phyloP scores from a whole-genome alignment of 2,329 filamentous ascomycete genomes.

The Arthrinium puccinioides region DNA sequence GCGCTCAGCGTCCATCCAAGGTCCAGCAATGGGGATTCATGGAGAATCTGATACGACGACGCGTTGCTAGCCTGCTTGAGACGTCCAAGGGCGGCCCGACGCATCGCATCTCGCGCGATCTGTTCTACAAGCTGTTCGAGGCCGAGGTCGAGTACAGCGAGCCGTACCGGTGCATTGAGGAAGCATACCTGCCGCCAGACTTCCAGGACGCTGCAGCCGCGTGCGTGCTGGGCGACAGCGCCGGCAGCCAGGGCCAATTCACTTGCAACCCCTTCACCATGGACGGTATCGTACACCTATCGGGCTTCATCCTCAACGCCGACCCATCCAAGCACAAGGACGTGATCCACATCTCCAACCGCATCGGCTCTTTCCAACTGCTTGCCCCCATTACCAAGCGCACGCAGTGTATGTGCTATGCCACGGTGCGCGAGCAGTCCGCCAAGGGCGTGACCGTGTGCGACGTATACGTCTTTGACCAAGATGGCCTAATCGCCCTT shows the following conservation, averaged over 20 bases:
- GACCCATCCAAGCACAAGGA: background rate
- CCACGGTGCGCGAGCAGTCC: background rate
- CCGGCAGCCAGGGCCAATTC: background rate
- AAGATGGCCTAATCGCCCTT: background rate
- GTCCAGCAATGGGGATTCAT: conserved; percentile 1
- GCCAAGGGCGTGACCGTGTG: background rate
- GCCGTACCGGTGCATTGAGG: conserved; percentile 1
- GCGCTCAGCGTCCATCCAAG: background rate
- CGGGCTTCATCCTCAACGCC: conserved; percentile 1
- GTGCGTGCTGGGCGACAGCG: background rate
- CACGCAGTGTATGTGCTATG: background rate
- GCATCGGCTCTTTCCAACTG: background rate
- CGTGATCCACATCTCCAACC: background rate
- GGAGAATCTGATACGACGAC: background rate
- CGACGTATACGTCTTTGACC: conserved; percentile 1
- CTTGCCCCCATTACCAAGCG: background rate
- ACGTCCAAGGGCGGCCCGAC: background rate
- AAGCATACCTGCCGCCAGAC: background rate
- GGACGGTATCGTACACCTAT: conserved; percentile 1
- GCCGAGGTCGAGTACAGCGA: background rate
- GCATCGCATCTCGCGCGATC: background rate
- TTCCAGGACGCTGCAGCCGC: background rate
- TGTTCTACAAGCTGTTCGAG: conserved; percentile 1
- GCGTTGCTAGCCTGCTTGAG: background rate
- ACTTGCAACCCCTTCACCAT: conserved; percentile 1